A percentile compares a stretch with the other conserved stretches of the same genome.
These are phyloP conservation scores for Pestalotiopsis sp. DNA, from an alignment of 2,329 filamentous ascomycete genomes.

Conservation along the genomic window DNA sequence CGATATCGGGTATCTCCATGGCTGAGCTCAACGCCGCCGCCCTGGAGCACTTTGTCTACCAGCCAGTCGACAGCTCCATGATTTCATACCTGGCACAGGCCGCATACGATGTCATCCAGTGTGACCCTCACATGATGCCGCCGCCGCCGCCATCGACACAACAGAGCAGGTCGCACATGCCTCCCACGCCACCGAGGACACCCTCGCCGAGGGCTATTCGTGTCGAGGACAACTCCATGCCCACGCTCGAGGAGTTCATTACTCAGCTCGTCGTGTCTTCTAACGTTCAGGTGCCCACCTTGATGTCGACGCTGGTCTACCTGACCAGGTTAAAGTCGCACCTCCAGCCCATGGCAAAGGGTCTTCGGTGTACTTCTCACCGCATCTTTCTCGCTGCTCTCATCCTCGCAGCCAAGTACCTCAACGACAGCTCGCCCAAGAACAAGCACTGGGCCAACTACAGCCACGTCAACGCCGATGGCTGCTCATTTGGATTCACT, in stretches of 20 bases:
- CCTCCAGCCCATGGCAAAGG: constrained; percentile 92
- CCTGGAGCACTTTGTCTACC: constrained; percentile 80
- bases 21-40: constrained; percentile 71
- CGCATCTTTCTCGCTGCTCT: constrained; percentile 92
- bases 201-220: constrained; percentile 47
- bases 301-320: constrained; percentile 97
- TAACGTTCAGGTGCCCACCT: constrained; percentile 94
- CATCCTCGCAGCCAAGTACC: constrained; percentile 90
- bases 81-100: constrained; percentile 76
- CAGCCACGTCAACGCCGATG: constrained; percentile 72
- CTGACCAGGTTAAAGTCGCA: constrained; percentile 81
- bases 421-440: constrained; percentile 98
- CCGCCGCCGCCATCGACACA: constrained; percentile 36
- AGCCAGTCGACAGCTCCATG: constrained; percentile 76
- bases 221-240: constrained; percentile 61
- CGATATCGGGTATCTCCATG: constrained; percentile 47
- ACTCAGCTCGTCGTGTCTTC: constrained; percentile 86
- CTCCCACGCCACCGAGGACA: constrained; percentile 55
- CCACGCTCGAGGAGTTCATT: constrained; percentile 89
- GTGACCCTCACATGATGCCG: constrained; percentile 66
- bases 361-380: constrained; percentile 94
- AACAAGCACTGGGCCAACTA: constrained; percentile 99
- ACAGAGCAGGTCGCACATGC: constrained; percentile 40
- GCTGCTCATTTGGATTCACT: constrained; percentile 82
- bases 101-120: constrained; percentile 78